A percentile compares a stretch with the other conserved stretches of the same genome.
phyloP scores from a whole-genome alignment of 1,284 basidiomycete species.

The Microbotryum silenes-acaulis region DNA sequence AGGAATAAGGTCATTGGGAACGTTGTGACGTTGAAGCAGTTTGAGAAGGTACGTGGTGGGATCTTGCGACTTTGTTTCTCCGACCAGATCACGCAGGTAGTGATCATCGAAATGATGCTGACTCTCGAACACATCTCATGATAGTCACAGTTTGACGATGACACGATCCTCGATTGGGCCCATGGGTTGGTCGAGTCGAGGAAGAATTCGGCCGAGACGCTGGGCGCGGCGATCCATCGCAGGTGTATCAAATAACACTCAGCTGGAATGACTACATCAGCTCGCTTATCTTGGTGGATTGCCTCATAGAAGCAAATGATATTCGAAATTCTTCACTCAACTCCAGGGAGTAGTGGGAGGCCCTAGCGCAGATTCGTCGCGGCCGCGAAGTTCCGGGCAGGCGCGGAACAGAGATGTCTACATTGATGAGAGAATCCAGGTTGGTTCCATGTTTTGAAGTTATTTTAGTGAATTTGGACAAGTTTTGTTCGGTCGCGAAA shows the following conservation, averaged over 20 bases:
- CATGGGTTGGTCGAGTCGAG: constrained; percentile 24
- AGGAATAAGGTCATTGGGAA: constrained; percentile 12
- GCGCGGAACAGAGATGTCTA: too few relatives aligned
- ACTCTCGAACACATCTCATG: not conserved
- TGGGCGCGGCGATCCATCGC: constrained; percentile 23
- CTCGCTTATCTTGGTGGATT: too few relatives aligned
- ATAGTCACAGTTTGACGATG: constrained; percentile 19
- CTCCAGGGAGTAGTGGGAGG: too few relatives aligned
- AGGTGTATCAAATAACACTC: constrained; percentile 16
- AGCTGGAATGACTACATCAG: too few relatives aligned
- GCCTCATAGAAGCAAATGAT: too few relatives aligned
- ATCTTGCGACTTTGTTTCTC: not conserved
- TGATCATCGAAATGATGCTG: not conserved
- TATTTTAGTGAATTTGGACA: too few relatives aligned
- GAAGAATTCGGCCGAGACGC: constrained; percentile 13
- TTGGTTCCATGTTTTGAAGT: too few relatives aligned
- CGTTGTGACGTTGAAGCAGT: constrained; percentile 1
- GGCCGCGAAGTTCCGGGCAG: too few relatives aligned
- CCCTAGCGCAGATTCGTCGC: too few relatives aligned
- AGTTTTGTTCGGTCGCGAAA: too few relatives aligned
- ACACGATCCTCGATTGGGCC: constrained; percentile 18
- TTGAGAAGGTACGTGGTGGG: constrained; percentile 7
- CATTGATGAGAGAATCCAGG: too few relatives aligned
- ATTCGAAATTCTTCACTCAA: too few relatives aligned
- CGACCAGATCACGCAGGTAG: not conserved